These are phyloP conservation scores for Fomitopsis serialis DNA, from an alignment of 768 basidiomycete species.

Conservation along the genomic window DNA sequence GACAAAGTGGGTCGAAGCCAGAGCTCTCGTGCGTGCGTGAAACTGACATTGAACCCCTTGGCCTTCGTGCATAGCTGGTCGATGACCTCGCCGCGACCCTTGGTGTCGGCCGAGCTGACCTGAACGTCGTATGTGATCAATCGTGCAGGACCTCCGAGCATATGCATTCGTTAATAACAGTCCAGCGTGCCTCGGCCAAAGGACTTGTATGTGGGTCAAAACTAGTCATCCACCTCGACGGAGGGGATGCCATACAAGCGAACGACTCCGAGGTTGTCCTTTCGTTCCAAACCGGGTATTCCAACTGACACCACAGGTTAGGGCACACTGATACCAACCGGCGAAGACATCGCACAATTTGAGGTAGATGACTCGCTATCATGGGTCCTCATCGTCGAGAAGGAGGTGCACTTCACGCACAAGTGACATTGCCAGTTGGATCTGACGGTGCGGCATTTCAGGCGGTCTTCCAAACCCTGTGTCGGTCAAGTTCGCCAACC, in stretches of 20 bases:
- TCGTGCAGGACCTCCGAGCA: not conserved
- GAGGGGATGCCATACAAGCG: slow-evolving; percentile 45
- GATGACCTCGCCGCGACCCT: slow-evolving; percentile 89
- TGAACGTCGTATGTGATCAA: slow-evolving; percentile 62
- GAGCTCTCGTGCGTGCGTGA: too few relatives aligned
- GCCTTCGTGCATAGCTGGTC: slow-evolving; percentile 40
- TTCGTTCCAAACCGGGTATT: not conserved
- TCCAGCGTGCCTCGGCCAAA: slow-evolving; percentile 82
- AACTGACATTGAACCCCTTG: too few relatives aligned
- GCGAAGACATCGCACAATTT: slow-evolving; percentile 65
- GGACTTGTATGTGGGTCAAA: slow-evolving; percentile 76
- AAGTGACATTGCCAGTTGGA: not conserved
- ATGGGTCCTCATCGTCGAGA: slow-evolving; percentile 90
- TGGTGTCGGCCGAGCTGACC: slow-evolving; percentile 60
- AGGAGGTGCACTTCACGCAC: slow-evolving; percentile 61
- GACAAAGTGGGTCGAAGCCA: slow-evolving; percentile 62
- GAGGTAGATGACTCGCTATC: slow-evolving; percentile 45
- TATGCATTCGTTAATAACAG: not conserved
- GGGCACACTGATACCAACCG: slow-evolving; percentile 74
- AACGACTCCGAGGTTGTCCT: slow-evolving; percentile 54
- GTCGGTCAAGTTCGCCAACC: slow-evolving; percentile 48
- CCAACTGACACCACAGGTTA: slow-evolving; percentile 21
- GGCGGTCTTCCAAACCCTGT: slow-evolving; percentile 94
- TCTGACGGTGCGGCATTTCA: slow-evolving; percentile 26
- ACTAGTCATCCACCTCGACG: slow-evolving; percentile 49